Base-by-base conservation (phyloP, 345 rosid genomes). In the Brassica juncea region DNA sequence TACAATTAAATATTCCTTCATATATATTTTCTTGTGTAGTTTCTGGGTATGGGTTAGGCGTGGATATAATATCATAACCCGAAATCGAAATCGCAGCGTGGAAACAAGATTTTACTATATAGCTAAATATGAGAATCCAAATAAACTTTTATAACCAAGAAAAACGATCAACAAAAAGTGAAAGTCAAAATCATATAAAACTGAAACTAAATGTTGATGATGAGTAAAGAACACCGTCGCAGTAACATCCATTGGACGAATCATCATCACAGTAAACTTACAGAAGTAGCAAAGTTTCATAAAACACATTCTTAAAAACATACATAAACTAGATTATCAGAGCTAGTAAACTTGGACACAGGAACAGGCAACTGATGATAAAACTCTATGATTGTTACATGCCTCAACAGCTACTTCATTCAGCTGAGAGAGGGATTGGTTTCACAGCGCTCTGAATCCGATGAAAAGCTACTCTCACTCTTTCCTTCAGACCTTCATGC, bases 401-500 rank as follows among this genome's bases (percentile, higher is more conserved):
- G 32, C 61, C 35, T 44, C 49, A 60, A 30, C 5, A 2, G 2
- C 58, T 42, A 42, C 34, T 42, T 55, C 4, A 15, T 27, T 16
- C 77, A 28, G 81, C 85, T 10, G 90, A 62, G 10, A 85, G 84
- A 30, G 95, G 91, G 62, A 92, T 90, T 42, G 97, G 97, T 72
- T 85, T 92, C 72, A 91, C 95, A 5, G 97, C 90, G 58, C 90
- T 86, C 61, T 85, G 95, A 73, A 94, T 94, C 71, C 94, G 80
- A 63, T 60, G 72, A 72, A 84, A 92, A 10, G 92, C 97, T 27
- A 81, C 73, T 67, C 79, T 84, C 15, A 94, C 94, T 73, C 95
- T 86, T 80, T 94, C 99, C 84, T 86, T 92, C 2, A 94, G 90
- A 66, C 95, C 97, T 81, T 86, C 92, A 77, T 91, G 90, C 78